Base-by-base conservation (phyloP, 129 eudicot genomes). In the Pittosporum tobira region DNA sequence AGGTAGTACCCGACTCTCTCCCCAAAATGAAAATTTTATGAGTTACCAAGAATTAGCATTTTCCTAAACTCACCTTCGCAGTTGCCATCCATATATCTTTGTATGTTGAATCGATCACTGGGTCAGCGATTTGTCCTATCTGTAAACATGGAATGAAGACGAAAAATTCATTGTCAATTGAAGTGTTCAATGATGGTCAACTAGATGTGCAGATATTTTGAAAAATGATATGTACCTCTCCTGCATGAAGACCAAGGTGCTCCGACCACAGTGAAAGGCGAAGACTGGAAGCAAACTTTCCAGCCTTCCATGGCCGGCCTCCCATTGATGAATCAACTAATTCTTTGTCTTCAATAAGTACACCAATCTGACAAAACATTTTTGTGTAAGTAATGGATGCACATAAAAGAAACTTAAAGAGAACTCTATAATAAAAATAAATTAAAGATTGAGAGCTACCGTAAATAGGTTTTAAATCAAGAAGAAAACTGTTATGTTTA, bases 21-120 rank as follows among this genome's bases (percentile, higher is more conserved):
- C n/a, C n/a, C n/a, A n/a, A n/a, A n/a, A n/a, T n/a, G n/a, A n/a
- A n/a, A n/a, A n/a, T n/a, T n/a, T n/a, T n/a, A n/a, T n/a, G n/a
- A n/a, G n/a, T n/a, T n/a, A n/a, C n/a, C n/a, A n/a, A n/a, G n/a
- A n/a, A n/a, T 37, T 21, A 16, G 27, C n/a, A 43, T 30, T 4
- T 21, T 68, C 40, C 31, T 26, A 22, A 16, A 26, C 74, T 67
- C 54, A 87, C 99, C 99, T 77, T 79, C 44, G 99, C 99, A 61
- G 94, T 81, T 53, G 84, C 94, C 94, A 87, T 91, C 99, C 99
- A 91, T 69, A 79, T 74, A 71, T 87, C 96, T 72, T 91, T 91
- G 71, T 91, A 91, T 48, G 99, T 91, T 62, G 99, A 70, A 63
- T 87, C 96, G 70, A 63, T 66, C 64, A 91, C 96, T 2, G 96